Percentiles rank a stretch among this genome's conserved stretches.
These are phyloP conservation scores for Hypholoma fasciculare DNA, from an alignment of 768 basidiomycete species.

Conservation along the genomic window DNA sequence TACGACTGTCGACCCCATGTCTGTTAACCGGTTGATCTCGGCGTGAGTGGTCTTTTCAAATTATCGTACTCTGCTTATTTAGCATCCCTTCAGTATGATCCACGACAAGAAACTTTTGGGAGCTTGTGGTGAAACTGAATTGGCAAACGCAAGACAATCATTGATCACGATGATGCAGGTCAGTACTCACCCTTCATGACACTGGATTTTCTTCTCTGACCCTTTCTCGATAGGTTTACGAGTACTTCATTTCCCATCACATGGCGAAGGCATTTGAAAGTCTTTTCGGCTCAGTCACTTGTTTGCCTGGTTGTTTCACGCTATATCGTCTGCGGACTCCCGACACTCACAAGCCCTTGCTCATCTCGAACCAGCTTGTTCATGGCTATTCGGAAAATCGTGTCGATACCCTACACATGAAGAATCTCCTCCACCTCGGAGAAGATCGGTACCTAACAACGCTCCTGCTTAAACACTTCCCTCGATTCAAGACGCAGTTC, in stretches of 20 bases:
- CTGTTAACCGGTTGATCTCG: conserved; percentile 89
- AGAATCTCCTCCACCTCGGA: conserved; percentile 95
- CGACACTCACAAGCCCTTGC: conserved; percentile 92
- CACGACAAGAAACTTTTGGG: conserved; percentile 94
- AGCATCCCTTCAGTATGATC: conserved; percentile 70
- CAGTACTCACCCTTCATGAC: conserved; percentile 11
- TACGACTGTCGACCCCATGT: conserved; percentile 87
- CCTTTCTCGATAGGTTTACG: conserved; percentile 69
- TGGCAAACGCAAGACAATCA: conserved; percentile 93
- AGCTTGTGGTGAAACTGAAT: conserved; percentile 92
- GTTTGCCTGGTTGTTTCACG: conserved; percentile 98
- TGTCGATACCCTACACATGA: conserved; percentile 97
- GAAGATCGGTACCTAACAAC: conserved; percentile 99
- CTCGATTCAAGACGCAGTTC: conserved; percentile 92
- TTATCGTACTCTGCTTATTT: conserved; percentile 1
- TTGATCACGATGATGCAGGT: conserved; percentile 98
- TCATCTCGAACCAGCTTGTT: conserved; percentile 89
- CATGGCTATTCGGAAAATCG: conserved; percentile 94
- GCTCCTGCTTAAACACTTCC: conserved; percentile 93
- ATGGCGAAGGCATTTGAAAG: conserved; percentile 98
- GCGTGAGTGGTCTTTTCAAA: conserved; percentile 58
- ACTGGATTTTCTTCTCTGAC: background rate
- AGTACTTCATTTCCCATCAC: conserved; percentile 99
- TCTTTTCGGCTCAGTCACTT: conserved; percentile 96
- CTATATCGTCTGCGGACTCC: conserved; percentile 93